Evolutionary conservation across 1,284 basidiomycete genomes (phyloP).

Genomic region (Farysia itapuensis): DNA sequence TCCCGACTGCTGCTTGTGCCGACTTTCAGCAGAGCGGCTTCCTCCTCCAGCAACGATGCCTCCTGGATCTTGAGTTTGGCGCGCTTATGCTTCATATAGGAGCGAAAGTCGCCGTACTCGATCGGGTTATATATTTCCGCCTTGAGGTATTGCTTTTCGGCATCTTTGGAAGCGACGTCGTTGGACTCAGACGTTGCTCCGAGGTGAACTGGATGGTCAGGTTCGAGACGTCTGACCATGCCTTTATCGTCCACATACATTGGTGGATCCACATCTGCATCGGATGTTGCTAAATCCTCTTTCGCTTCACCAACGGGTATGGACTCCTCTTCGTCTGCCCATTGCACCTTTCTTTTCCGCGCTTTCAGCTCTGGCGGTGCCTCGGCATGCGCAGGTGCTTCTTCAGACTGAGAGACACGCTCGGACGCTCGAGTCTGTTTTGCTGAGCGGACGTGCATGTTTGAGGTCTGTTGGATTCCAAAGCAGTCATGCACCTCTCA

Average conservation of each 20-base stretch:
- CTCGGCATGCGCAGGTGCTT: too few relatives aligned
- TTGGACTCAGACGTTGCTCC: background rate
- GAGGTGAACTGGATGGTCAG: background rate
- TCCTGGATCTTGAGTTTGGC: constrained; percentile 66
- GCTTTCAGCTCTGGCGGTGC: too few relatives aligned
- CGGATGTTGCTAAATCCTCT: background rate
- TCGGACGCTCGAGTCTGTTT: too few relatives aligned
- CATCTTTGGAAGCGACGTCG: background rate
- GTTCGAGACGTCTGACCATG: background rate
- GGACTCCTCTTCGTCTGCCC: constrained; percentile 24
- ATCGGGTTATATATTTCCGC: constrained; percentile 69
- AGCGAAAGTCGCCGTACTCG: constrained; percentile 77
- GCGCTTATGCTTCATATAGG: constrained; percentile 86
- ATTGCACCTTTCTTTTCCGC: constrained; percentile 32
- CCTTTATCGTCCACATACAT: constrained; percentile 1
- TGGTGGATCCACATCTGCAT: background rate
- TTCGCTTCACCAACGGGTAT: background rate
- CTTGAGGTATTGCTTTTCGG: constrained; percentile 13
- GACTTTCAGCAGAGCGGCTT: constrained; percentile 17
- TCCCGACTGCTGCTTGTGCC: background rate
- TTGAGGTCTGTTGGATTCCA: too few relatives aligned
- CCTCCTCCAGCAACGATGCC: constrained; percentile 33
- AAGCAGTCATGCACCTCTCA: too few relatives aligned
- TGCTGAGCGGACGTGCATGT: too few relatives aligned
- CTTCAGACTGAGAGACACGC: too few relatives aligned